Conservation (phyloP, 768 basidiomycete genomes). For the Boletus coccyginus region DNA sequence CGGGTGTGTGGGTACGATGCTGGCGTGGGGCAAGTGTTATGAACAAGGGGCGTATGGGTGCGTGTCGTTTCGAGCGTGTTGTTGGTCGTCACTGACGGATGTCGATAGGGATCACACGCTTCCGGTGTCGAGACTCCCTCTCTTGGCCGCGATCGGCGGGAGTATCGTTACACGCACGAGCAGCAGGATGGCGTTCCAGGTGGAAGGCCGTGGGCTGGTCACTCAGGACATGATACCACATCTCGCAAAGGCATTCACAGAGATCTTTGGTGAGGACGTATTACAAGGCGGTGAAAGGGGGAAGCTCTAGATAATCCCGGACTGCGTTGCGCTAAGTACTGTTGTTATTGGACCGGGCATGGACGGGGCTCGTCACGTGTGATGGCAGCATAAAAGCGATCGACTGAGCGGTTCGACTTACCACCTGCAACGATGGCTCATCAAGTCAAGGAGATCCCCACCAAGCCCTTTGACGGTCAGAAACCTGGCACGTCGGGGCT, state of each 20-base stretch:
- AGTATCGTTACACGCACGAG: constrained; percentile 87
- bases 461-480: constrained; percentile 89
- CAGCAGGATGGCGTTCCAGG: constrained; percentile 71
- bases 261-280: constrained; percentile 60
- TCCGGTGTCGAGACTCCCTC: constrained; percentile 65
- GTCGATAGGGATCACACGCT: constrained; percentile 48
- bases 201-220: constrained; percentile 76
- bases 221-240: constrained; percentile 76
- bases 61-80: not conserved
- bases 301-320: constrained; percentile 29
- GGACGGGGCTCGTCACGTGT: constrained; percentile 25
- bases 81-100: not conserved
- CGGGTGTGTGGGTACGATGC: constrained; percentile 81
- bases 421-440: constrained; percentile 35
- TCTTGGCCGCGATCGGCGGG: constrained; percentile 82
- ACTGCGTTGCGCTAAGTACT: not conserved
- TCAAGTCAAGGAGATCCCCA: constrained; percentile 64
- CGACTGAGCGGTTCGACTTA: not conserved
- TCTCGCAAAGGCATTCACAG: constrained; percentile 65
- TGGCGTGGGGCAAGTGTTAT: constrained; percentile 96
- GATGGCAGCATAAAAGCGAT: constrained; percentile 17
- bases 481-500: constrained; percentile 98
- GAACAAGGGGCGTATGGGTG: constrained; percentile 83
- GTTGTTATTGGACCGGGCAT: constrained; percentile 1
- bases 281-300: constrained; percentile 20